A percentile compares a stretch with the other conserved stretches of the same genome.
Conservation (phyloP, 306 rosid species). For the Spatholobus suberectus region DNA sequence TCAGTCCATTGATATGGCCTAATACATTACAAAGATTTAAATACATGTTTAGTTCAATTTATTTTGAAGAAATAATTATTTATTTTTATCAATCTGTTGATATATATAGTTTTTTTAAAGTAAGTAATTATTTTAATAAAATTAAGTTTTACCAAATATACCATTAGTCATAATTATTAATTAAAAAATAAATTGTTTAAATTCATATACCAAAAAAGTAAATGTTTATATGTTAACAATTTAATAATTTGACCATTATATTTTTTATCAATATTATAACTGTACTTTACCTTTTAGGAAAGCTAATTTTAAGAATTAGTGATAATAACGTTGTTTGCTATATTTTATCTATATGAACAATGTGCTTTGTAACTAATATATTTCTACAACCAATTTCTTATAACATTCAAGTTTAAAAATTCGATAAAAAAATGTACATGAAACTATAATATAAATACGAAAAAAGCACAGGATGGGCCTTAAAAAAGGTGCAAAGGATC, state of each 20-base stretch:
- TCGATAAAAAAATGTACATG: no score
- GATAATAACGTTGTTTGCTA: no score
- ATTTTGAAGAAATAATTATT: no score
- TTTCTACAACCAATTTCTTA: no score
- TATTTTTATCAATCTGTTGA: neutral
- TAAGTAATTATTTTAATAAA: neutral
- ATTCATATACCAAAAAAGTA: neutral
- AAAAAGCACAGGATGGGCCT: no score
- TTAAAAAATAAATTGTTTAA: neutral
- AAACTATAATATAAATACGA: no score
- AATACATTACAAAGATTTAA: neutral
- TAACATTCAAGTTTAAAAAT: no score
- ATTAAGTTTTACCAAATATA: neutral
- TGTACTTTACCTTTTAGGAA: neutral
- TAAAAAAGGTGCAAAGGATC: no score
- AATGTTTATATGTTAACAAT: neutral
- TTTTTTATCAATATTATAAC: neutral
- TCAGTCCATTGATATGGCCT: neutral
- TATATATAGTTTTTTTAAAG: neutral
- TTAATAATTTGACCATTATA: neutral
- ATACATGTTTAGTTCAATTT: neutral
- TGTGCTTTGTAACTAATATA: no score
- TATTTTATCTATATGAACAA: no score
- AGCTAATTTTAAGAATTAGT: neutral
- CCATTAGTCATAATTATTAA: neutral